Evolutionary conservation across 1,284 basidiomycete species (phyloP), one percentile per base, ranked within the genome.

Genomic region (Tylopilus sp.): DNA sequence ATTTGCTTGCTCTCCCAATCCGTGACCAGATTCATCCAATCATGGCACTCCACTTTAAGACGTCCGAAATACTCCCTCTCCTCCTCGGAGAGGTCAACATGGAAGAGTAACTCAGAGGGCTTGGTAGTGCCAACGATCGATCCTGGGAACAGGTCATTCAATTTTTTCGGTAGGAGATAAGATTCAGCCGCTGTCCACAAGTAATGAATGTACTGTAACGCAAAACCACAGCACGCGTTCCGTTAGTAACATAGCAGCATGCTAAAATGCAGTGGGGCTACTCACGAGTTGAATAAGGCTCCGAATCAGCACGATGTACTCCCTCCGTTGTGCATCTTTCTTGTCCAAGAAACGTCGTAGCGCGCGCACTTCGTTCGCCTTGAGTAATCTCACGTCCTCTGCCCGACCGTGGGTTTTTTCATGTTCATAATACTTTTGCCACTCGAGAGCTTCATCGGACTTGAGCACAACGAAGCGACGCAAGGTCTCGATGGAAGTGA

Each of bases 71-170:
- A 55, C 32, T 49, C 46, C 26, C 56, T 58, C 54, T 75, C 72
- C 13, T 64, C 59, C 6, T 63, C 55, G 6, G 66, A 66, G 22
- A 77, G 66, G 50, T 63, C 64, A 14, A 51, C 43, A 35, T 72
- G 70, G 39, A 73, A 70, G 19, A 67, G 60, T 26, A 65, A 56
- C 20, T 65, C 59, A 3, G 71, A 70, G 11, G 62, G 53, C 26
- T 37, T 37, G 15, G 58, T 26, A 5, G 50, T 42, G 17, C 57
- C 57, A n/a, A 61, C 49, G 14, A 72, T 60, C 11, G 72, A 64
- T 17, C 67, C 67, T 6, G 73, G 74, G 52, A 78, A 74, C 58
- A 78, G 76, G 56, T 77, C 69, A 25, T 76, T 72, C 51, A 79
- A 72, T 7, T 67, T 68, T 44, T 68, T 58, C 53, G 67, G 61